Evolutionary conservation across 441 rosid species (phyloP).

Genomic region (Erodium moschatum): DNA sequence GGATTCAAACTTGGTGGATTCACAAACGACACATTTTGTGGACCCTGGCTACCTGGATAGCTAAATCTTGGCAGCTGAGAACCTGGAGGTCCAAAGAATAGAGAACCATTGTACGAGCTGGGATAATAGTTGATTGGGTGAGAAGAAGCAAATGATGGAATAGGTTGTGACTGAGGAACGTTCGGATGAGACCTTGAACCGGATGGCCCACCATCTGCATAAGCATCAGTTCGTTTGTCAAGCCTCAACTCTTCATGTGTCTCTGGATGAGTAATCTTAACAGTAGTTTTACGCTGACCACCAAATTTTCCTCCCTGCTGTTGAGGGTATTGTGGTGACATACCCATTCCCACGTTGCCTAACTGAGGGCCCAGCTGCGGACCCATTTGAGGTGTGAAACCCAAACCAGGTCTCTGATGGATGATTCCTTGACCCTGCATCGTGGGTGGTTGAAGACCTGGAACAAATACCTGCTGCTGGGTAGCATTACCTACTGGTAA

Average conservation of each 20-base stretch:
- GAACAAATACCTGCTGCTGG: constrained; percentile 69
- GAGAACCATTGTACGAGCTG: constrained; percentile 34
- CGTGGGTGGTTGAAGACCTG: constrained; percentile 63
- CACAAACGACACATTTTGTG: constrained; percentile 12
- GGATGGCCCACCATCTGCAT: constrained; percentile 25
- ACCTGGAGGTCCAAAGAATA: constrained; percentile 39
- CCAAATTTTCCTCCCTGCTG: constrained; percentile 69
- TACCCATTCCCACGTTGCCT: constrained; percentile 61
- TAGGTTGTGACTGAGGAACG: constrained; percentile 21
- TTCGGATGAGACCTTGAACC: no score
- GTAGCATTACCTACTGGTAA: constrained; percentile 59
- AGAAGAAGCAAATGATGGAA: constrained; percentile 42
- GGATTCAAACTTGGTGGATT: constrained; percentile 3
- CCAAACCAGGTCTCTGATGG: constrained; percentile 76
- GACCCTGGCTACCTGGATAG: constrained; percentile 43
- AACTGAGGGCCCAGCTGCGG: constrained; percentile 55
- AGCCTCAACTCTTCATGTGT: constrained; percentile 96
- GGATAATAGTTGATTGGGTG: constrained; percentile 49
- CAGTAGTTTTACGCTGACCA: constrained; percentile 55
- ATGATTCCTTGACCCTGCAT: constrained; percentile 76
- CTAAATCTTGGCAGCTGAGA: constrained; percentile 58
- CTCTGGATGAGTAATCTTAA: constrained; percentile 87
- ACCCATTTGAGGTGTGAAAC: constrained; percentile 60
- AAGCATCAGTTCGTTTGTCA: constrained; percentile 53
- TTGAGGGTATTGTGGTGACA: constrained; percentile 52